Percentiles rank a stretch among this genome's conserved stretches.
Conservation (phyloP, 257 asterid species). For the Rubia yunnanensis region DNA sequence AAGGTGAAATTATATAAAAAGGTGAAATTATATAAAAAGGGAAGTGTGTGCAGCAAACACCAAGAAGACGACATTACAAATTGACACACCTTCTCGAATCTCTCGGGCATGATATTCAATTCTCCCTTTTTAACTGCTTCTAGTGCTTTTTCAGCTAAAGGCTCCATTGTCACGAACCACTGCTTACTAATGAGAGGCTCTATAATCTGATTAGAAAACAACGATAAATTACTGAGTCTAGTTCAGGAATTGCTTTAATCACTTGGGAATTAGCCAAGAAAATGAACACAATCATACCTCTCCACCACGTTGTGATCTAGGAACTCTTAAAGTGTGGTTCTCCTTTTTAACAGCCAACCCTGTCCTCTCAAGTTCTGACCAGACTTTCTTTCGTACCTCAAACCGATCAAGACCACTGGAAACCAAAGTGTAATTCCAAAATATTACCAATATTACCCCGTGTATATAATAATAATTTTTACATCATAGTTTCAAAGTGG, state of each 20-base stretch:
- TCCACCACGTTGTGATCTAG: constrained; percentile 99
- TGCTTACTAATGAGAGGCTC: constrained; percentile 98
- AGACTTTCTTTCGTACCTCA: constrained; percentile 91
- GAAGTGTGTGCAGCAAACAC: background rate
- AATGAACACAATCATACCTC: constrained; percentile 45
- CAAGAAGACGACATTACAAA: constrained; percentile 13
- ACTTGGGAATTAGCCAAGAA: constrained; percentile 13
- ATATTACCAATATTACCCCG: constrained; percentile 18
- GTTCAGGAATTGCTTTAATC: constrained; percentile 13
- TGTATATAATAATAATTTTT: background rate
- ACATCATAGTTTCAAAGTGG: background rate
- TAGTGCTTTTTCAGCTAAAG: constrained; percentile 93
- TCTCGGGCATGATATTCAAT: constrained; percentile 77
- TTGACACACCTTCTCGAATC: constrained; percentile 78
- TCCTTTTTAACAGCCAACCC: constrained; percentile 90
- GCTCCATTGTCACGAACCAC: constrained; percentile 97
- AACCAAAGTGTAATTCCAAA: constrained; percentile 16
- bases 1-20: no score
- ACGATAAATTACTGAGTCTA: constrained; percentile 14
- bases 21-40: background rate
- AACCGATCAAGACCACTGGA: constrained; percentile 97
- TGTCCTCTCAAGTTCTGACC: constrained; percentile 93
- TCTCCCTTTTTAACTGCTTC: constrained; percentile 83
- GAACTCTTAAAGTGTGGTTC: constrained; percentile 76
- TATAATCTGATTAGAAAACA: constrained; percentile 50